phyloP scores from a whole-genome alignment of 2,329 filamentous ascomycete genomes.

The Colletotrichum sp. region DNA sequence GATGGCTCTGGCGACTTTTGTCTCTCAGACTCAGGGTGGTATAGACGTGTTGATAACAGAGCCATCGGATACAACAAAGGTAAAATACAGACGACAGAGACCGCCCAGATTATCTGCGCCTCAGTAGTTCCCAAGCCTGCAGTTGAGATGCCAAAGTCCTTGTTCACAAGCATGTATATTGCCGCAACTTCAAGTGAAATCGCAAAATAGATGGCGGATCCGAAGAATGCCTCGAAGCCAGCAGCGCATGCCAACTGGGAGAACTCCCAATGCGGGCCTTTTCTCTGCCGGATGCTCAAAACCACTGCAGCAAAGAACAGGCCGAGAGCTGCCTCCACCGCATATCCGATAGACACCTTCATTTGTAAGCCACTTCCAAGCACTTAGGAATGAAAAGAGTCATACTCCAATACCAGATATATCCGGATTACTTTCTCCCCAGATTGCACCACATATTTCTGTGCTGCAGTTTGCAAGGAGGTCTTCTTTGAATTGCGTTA shows the following conservation, averaged over 20 bases:
- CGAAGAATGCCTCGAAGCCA: not conserved
- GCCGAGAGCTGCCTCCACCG: not conserved
- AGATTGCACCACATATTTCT: no score
- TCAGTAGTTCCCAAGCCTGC: constrained; percentile 26
- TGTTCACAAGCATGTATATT: constrained; percentile 23
- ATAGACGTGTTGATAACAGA: not conserved
- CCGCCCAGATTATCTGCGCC: constrained; percentile 22
- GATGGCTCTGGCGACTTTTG: no score
- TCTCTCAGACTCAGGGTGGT: not conserved
- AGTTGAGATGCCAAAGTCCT: constrained; percentile 27
- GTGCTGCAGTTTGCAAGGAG: no score
- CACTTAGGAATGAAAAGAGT: not conserved
- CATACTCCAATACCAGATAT: not conserved
- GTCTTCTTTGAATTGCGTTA: no score
- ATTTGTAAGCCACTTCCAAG: no score
- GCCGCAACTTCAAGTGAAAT: constrained; percentile 24
- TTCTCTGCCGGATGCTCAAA: not conserved
- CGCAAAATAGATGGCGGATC: constrained; percentile 18
- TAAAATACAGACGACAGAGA: constrained; percentile 26
- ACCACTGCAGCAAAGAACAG: not conserved
- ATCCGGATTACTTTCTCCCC: no score
- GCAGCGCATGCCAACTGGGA: not conserved
- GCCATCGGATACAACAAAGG: constrained; percentile 25
- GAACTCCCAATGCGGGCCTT: constrained; percentile 11
- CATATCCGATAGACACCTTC: not conserved